phyloP scores from a whole-genome alignment of 1,139 yeast genomes.

The Pichia sorboxylosa region DNA sequence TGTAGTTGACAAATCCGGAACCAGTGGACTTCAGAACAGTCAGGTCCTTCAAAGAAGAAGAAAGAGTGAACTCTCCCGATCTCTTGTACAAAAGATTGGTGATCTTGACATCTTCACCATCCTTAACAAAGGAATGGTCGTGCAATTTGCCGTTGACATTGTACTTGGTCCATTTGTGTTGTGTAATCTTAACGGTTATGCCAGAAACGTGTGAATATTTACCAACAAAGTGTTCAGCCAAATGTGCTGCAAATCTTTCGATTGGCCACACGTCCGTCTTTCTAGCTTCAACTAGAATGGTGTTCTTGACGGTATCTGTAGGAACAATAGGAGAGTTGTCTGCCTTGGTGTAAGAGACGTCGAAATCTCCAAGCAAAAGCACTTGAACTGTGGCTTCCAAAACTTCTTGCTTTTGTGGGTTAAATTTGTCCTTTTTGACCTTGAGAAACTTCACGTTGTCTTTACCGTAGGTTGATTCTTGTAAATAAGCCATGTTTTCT shows the following conservation, averaged over 20 bases:
- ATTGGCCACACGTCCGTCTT: conserved; percentile 77
- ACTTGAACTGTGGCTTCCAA: conserved; percentile 75
- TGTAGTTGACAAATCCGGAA: conserved; percentile 81
- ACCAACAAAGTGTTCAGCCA: conserved; percentile 67
- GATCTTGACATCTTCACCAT: conserved; percentile 71
- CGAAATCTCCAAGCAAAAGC: conserved; percentile 67
- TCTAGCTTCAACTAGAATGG: conserved; percentile 72
- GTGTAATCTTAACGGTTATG: conserved; percentile 53
- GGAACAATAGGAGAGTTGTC: conserved; percentile 86
- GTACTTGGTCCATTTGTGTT: conserved; percentile 70
- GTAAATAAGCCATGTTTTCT: conserved; percentile 19
- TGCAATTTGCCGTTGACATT: conserved; percentile 63
- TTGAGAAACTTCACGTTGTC: conserved; percentile 84
- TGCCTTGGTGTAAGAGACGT: conserved; percentile 70
- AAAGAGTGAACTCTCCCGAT: conserved; percentile 39
- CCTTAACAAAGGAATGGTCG: conserved; percentile 73
- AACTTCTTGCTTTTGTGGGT: conserved; percentile 66
- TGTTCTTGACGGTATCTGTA: conserved; percentile 88
- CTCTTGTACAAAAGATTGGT: conserved; percentile 42
- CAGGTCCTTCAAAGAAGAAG: conserved; percentile 70
- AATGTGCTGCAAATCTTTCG: conserved; percentile 77
- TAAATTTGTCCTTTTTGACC: conserved; percentile 62
- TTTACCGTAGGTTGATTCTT: conserved; percentile 70
- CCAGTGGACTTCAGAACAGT: conserved; percentile 91
- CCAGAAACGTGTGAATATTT: conserved; percentile 71